Base-by-base conservation (phyloP, 2,329 filamentous ascomycete species). In the Claviceps lovelessii region DNA sequence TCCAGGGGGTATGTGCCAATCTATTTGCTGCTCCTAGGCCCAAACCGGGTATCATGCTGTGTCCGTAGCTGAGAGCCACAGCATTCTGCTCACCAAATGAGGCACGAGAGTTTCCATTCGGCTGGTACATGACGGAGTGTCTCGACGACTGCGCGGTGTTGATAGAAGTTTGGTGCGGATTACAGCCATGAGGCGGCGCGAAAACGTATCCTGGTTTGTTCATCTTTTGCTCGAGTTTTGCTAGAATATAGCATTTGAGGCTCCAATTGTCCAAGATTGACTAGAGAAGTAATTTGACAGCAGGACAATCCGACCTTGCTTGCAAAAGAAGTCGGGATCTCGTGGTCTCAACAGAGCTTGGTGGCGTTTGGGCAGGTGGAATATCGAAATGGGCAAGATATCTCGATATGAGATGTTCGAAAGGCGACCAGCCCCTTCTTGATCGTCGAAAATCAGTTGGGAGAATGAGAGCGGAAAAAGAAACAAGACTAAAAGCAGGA, bases 1-100 rank as follows among this genome's bases (percentile, higher is more conserved):
- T 13, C 11, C 57, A 55, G 42, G 62, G 63, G 55, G 57, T 60
- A 28, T 48, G 47, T 10, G 57, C 33, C n/a, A 46, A 51, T 45
- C 47, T 57, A 28, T 58, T 54, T 33, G 64, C 56, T 52, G 62
- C 61, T 15, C 64, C 61, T 52, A 70, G 54, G 4, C 66, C 65
- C 13, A 71, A 55, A 23, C 69, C 69, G 3, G 69, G 69, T 47
- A 71, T 71, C 33, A 63, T 51, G 49, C 60, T 64, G 48, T 48
- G 56, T 5, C 56, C 51, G 10, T 53, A 58, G 23, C 46, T 42
- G n/a, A 62, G 63, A 47, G 64, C 64, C 46, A 63, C 59, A 37
- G 57, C 67, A 1, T 61, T 55, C 49, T 61, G 58, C 31, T 33
- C 52, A 37, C 31, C 23, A n/a, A 48, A 51, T 11, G 48, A 50